Conservation (phyloP, 306 rosid genomes). For the Luffa acutangula region DNA sequence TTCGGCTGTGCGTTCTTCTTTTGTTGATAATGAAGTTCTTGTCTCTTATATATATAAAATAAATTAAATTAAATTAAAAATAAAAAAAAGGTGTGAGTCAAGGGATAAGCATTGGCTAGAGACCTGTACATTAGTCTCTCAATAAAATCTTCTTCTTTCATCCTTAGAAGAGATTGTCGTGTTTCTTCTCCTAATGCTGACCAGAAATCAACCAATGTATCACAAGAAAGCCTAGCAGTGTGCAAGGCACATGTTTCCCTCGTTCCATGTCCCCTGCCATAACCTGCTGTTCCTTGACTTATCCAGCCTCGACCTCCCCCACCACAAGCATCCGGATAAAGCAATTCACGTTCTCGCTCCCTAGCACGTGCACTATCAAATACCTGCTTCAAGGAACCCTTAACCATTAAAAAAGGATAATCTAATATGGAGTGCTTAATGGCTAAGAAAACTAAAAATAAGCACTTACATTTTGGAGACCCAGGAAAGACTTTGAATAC, state of each 20-base stretch:
- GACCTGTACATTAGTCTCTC: conserved; percentile 99
- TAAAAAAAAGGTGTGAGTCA: background rate
- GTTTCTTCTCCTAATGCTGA: conserved; percentile 98
- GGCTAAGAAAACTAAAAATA: background rate
- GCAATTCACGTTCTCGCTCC: conserved; percentile 95
- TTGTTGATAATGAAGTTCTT: too few relatives aligned
- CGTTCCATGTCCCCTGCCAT: conserved; percentile 93
- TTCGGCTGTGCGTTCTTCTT: too few relatives aligned
- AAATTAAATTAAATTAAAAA: too few relatives aligned
- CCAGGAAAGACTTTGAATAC: conserved; percentile 61
- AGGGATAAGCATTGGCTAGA: conserved; percentile 25
- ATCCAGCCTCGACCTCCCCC: conserved; percentile 99
- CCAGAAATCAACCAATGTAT: conserved; percentile 96
- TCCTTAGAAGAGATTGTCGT: conserved; percentile 81
- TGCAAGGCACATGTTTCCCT: conserved; percentile 98
- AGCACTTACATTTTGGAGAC: conserved; percentile 71
- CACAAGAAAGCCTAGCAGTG: conserved; percentile 96
- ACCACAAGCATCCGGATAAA: conserved; percentile 99
- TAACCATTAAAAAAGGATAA: conserved; percentile 17
- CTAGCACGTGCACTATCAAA: conserved; percentile 94
- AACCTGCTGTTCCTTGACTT: conserved; percentile 82
- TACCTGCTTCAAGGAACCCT: conserved; percentile 46
- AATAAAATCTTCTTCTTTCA: conserved; percentile 99
- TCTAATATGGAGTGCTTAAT: background rate
- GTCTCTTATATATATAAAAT: too few relatives aligned